A percentile compares a stretch with the other conserved stretches of the same genome.
Evolutionary conservation across 768 basidiomycete species (phyloP).

Genomic region (Boletus vinaceobasis): DNA sequence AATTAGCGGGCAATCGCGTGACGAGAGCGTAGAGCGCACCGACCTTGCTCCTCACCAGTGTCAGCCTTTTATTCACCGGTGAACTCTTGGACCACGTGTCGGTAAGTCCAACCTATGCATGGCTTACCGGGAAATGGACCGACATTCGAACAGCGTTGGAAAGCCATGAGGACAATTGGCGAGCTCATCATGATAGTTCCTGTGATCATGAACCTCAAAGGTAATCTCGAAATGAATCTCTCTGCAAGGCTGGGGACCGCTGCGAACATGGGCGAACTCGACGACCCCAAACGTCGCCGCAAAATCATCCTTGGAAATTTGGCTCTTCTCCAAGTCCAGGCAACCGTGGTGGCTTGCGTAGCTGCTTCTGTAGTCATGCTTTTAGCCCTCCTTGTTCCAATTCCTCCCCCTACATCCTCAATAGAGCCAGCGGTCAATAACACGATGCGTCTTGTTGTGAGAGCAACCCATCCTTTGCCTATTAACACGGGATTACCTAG

Average conservation of each 20-base stretch:
- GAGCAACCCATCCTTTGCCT: slow-evolving; percentile 25
- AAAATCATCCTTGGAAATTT: slow-evolving; percentile 78
- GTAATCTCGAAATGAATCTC: slow-evolving; percentile 99
- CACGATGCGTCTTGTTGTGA: slow-evolving; percentile 5
- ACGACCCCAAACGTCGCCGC: slow-evolving; percentile 59
- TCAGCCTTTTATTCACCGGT: slow-evolving; percentile 87
- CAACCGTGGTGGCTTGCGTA: slow-evolving; percentile 81
- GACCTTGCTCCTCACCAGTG: slow-evolving; percentile 76
- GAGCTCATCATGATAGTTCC: slow-evolving; percentile 97
- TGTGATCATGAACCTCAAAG: slow-evolving; percentile 91
- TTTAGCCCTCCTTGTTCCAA: slow-evolving; percentile 61
- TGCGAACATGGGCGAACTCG: slow-evolving; percentile 90
- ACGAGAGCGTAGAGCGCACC: slow-evolving; percentile 66
- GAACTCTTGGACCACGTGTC: slow-evolving; percentile 85
- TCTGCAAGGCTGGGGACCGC: slow-evolving; percentile 94
- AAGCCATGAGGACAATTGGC: slow-evolving; percentile 84
- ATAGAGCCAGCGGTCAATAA: slow-evolving; percentile 8
- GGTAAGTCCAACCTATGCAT: slow-evolving; percentile 42
- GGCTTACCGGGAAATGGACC: slow-evolving; percentile 1
- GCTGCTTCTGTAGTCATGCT: slow-evolving; percentile 77
- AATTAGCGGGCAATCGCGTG: background rate
- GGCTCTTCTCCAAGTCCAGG: slow-evolving; percentile 88
- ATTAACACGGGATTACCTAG: slow-evolving; percentile 29
- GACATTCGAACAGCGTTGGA: slow-evolving; percentile 63
- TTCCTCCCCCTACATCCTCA: slow-evolving; percentile 15